Base-by-base conservation (phyloP, 192 early-diverging fungal species). In the Rhizophagus prolifer region DNA sequence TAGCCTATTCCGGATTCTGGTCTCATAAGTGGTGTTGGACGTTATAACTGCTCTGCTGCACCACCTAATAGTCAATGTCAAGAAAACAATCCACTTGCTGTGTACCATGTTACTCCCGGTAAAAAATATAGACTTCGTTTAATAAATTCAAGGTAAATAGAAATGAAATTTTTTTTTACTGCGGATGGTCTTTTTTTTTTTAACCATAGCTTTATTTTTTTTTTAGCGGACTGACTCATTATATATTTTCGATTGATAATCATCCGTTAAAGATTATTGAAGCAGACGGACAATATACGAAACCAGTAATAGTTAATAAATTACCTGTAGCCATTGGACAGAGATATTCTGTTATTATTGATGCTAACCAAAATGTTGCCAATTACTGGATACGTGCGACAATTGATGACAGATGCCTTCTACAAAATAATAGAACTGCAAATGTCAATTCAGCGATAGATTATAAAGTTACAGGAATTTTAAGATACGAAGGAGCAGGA, bases 251-350 rank as follows among this genome's bases (percentile, higher is more conserved):
- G 44, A 92, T 96, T 63, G 94, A 94, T 72, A 91, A 90, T 26
- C 95, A 95, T 78, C 79, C 84, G 8, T 85, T 96, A 81, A 82
- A 82, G 47, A 86, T 96, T 23, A 92, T 96, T 75, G 95, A 96
- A 81, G 88, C 90, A 44, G 94, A 95, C 69, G 94, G 94, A 67
- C 86, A 89, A 54, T 85, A 92, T 64, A 88, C 88, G 12, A 82
- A 91, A 72, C 86, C 84, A 25, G 83, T 75, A 28, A 83, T 77
- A 10, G 89, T 90, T 25, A 76, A 84, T 14, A 87, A 84, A 44
- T 83, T 94, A 67, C 75, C 83, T 36, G 66, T 95, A 58, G 86
- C 90, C 4, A 88, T 90, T 54, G 95, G 92, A 1, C 94, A 95
- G 80, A 91, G 95, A 60, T 85, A 88, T 41, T 94, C 94, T 50